A percentile compares a stretch with the other conserved stretches of the same genome.
Evolutionary conservation across 106 monocot genomes (phyloP).

Genomic region (Allium fistulosum): DNA sequence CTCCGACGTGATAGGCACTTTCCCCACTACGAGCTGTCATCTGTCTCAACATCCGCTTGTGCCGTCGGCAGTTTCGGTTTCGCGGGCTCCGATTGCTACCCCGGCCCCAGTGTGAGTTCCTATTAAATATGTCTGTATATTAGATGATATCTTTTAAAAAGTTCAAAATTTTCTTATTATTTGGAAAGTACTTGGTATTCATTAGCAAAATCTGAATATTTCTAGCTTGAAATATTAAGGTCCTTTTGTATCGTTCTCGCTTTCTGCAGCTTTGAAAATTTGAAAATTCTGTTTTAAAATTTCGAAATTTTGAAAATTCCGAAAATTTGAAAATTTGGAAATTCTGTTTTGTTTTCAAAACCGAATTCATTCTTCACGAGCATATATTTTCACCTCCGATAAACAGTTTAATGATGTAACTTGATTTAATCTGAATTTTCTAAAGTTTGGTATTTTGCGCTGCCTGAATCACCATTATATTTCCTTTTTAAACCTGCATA

Average conservation of each 20-base stretch:
- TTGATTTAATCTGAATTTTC: too few species aligned
- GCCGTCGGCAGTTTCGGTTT: background rate
- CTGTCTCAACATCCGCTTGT: conserved; percentile 4
- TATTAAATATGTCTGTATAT: background rate
- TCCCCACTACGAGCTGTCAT: background rate
- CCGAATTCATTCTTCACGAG: too few species aligned
- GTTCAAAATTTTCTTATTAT: background rate
- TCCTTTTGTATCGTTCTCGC: background rate
- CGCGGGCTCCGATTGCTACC: conserved; percentile 10
- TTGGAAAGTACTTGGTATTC: too few species aligned
- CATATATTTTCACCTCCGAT: too few species aligned
- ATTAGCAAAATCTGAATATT: too few species aligned
- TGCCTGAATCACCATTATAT: too few species aligned
- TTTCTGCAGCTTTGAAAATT: background rate
- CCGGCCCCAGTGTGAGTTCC: conserved; percentile 32
- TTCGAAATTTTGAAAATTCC: background rate
- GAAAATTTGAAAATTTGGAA: background rate
- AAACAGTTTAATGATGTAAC: too few species aligned
- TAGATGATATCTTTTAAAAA: background rate
- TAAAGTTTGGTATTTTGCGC: too few species aligned
- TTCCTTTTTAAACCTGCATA: too few species aligned
- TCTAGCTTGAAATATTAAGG: background rate
- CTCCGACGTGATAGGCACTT: too few species aligned
- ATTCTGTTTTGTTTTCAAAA: background rate
- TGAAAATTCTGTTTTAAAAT: background rate